Conservation (phyloP, 495 filamentous ascomycete genomes). For the Hypoxylon trugodes region DNA sequence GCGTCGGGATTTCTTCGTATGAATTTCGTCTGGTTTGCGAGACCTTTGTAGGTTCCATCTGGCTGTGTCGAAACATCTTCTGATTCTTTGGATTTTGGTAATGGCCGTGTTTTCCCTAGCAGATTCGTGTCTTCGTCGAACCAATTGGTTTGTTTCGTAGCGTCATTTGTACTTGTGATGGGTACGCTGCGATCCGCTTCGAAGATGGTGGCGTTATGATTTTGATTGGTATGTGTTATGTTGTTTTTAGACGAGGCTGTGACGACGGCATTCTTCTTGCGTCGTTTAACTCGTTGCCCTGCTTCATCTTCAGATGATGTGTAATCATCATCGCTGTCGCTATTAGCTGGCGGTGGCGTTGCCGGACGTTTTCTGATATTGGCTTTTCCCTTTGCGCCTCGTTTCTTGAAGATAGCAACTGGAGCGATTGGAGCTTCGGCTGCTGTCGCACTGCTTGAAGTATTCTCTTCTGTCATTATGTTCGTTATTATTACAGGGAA, state of each 20-base stretch:
- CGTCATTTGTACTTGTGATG: constrained; percentile 78
- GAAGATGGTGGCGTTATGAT: constrained; percentile 64
- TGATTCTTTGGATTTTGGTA: constrained; percentile 31
- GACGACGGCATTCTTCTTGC: constrained; percentile 72
- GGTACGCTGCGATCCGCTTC: constrained; percentile 64
- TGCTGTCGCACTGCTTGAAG: constrained; percentile 39
- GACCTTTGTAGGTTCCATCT: constrained; percentile 80
- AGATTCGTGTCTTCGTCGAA: constrained; percentile 77
- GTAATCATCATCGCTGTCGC: constrained; percentile 66
- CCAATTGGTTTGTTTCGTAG: constrained; percentile 94
- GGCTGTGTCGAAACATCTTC: constrained; percentile 37
- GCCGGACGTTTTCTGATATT: constrained; percentile 84
- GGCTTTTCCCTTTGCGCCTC: constrained; percentile 75
- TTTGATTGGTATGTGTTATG: constrained; percentile 48
- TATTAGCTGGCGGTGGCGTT: constrained; percentile 75
- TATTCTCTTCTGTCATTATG: constrained; percentile 39
- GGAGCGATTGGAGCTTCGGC: constrained; percentile 48
- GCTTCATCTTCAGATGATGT: constrained; percentile 80
- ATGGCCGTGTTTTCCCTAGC: constrained; percentile 67
- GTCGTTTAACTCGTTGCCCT: constrained; percentile 77
- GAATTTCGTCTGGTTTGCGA: constrained; percentile 74
- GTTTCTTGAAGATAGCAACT: constrained; percentile 86
- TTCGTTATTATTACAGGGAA: not conserved
- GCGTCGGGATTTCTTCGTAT: constrained; percentile 87
- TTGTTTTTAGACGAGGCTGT: constrained; percentile 61